phyloP scores from a whole-genome alignment of 2,329 filamentous ascomycete species.

The Talaromyces sp. region DNA sequence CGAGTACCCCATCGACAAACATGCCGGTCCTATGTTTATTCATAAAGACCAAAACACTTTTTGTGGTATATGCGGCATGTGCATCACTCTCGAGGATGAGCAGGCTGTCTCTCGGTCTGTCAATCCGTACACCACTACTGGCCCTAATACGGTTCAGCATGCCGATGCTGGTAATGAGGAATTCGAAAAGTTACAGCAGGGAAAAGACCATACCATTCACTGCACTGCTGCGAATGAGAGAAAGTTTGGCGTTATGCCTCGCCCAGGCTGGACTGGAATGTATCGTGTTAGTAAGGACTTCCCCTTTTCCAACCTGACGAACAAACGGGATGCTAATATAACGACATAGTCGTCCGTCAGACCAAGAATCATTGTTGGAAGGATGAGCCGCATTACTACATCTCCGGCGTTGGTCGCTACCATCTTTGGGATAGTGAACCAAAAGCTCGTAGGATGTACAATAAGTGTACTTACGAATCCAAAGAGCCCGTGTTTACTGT shows the following conservation, averaged over 20 bases:
- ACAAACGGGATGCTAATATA: neutral
- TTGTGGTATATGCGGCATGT: slow-evolving; percentile 11
- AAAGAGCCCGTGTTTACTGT: slow-evolving; percentile 10
- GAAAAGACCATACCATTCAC: neutral
- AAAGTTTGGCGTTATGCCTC: slow-evolving; percentile 11
- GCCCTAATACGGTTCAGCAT: neutral
- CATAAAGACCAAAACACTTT: slow-evolving; percentile 1
- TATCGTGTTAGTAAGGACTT: slow-evolving; percentile 9
- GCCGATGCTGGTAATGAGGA: slow-evolving; percentile 8
- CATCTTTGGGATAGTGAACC: slow-evolving; percentile 14
- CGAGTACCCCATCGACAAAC: slow-evolving; percentile 8
- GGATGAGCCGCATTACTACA: neutral
- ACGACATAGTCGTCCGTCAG: neutral
- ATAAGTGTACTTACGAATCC: neutral
- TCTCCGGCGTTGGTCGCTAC: slow-evolving; percentile 8
- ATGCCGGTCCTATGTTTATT: slow-evolving; percentile 12
- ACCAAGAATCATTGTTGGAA: neutral
- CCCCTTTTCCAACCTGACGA: neutral
- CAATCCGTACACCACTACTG: neutral
- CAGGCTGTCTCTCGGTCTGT: neutral
- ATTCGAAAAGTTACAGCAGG: slow-evolving; percentile 4
- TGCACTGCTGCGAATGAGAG: neutral
- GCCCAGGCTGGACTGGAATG: slow-evolving; percentile 9
- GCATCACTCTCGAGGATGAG: slow-evolving; percentile 13
- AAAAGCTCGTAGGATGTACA: slow-evolving; percentile 5